A percentile compares a stretch with the other conserved stretches of the same genome.
Evolutionary conservation across 495 filamentous ascomycete genomes (phyloP).

Genomic region (Xylaria scruposa): DNA sequence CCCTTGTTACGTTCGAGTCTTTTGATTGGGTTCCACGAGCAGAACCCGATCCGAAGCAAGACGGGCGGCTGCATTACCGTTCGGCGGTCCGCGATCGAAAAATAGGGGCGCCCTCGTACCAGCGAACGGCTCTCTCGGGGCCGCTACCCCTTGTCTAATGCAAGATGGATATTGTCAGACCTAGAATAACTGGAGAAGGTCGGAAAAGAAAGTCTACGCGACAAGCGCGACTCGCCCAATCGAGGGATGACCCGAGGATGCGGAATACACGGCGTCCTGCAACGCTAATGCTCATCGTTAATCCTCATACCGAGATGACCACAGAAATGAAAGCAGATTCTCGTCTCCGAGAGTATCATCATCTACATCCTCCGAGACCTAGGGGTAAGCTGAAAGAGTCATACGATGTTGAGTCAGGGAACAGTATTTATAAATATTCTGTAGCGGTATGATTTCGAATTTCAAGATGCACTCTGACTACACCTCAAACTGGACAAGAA

Average conservation of each 20-base stretch:
- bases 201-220: neutral
- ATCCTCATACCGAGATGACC: constrained; percentile 2
- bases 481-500: neutral
- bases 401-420: neutral
- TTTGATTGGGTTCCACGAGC: neutral
- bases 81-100: neutral
- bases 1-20: neutral
- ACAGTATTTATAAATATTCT: neutral
- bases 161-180: neutral
- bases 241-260: neutral
- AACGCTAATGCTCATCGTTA: constrained; percentile 15
- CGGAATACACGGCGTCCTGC: neutral
- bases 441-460: neutral
- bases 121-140: neutral
- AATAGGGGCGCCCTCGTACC: neutral
- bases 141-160: neutral
- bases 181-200: neutral
- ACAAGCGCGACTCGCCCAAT: constrained; percentile 6
- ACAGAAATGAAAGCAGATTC: neutral
- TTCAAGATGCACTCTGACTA: neutral
- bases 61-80: constrained; percentile 4
- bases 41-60: constrained; percentile 1
- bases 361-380: neutral
- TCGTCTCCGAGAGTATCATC: neutral
- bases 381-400: constrained; percentile 7